Evolutionary conservation across 805 yeast genomes (phyloP), one percentile per base, ranked within the genome.

Genomic region (Teunomyces barrocoloradensis): DNA sequence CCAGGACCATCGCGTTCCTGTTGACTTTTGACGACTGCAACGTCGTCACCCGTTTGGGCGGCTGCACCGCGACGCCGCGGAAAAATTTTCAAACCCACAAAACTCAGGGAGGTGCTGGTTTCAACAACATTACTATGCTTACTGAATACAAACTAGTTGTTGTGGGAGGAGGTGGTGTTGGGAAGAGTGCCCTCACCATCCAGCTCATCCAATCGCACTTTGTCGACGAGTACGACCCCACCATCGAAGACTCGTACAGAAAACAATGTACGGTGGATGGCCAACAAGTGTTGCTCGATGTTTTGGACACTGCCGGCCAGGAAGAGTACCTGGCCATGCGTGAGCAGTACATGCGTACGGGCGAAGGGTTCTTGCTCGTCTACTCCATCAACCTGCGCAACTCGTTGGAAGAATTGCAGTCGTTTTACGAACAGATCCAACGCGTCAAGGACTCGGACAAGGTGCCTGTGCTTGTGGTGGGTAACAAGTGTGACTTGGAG

Each of bases 81-180:
- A 32, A 32, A 32, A 32, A 13, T 32, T 32, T 32, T 32, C 34
- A 15, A 13, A 32, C 35, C 13, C 35, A 35, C 20, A 35, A 35
- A 35, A 35, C 10, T 35, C 23, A 18, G 13, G 38, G 38, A 32
- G 42, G 7, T 25, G 29, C 28, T 21, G 27, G 32, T 30, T 15
- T 32, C 34, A 32, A 32, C 34, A 32, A 32, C 34, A 32, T 33
- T 35, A 50, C 37, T 17, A 66, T 64, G 69, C 75, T 80, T 47
- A 79, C 86, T 66, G 97, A 91, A 68, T 92, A 84, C 66, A 90
- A 95, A 64, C 71, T 94, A 50, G 99, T 94, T 4, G 97, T 92
- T 39, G 97, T 92, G 47, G 99, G 98, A 47, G 97, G 97, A 34
- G 98, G 98, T 63, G 97, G 97, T 70, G 99, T 94, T 47, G 99